A percentile compares a stretch with the other conserved stretches of the same genome.
Evolutionary conservation across 2,329 filamentous ascomycete species (phyloP).

Genomic region (Aspergillus aculeatus): DNA sequence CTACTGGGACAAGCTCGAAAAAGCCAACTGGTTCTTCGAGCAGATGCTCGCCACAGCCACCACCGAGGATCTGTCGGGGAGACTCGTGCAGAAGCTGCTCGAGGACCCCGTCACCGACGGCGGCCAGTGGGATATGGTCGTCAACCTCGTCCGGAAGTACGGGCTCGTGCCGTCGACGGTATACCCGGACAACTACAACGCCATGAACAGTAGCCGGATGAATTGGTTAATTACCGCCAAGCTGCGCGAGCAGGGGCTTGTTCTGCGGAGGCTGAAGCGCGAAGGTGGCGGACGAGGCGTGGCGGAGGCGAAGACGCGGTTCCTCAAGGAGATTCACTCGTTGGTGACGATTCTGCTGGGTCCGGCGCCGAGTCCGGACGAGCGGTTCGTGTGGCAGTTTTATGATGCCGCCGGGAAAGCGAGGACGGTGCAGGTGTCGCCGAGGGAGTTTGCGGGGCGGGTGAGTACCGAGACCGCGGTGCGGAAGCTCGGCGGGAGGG

Average conservation of each 20-base stretch:
- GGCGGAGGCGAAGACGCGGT: slow-evolving; percentile 62
- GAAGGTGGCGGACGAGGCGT: slow-evolving; percentile 36
- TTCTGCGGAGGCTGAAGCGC: slow-evolving; percentile 60
- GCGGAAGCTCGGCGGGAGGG: neutral
- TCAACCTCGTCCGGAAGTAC: slow-evolving; percentile 81
- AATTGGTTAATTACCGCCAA: slow-evolving; percentile 77
- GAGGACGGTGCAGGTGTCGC: slow-evolving; percentile 63
- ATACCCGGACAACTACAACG: slow-evolving; percentile 81
- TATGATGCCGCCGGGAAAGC: slow-evolving; percentile 67
- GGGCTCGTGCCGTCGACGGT: slow-evolving; percentile 79
- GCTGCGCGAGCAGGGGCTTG: slow-evolving; percentile 79
- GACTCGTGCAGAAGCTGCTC: slow-evolving; percentile 70
- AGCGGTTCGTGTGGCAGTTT: slow-evolving; percentile 78
- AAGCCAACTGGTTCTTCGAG: slow-evolving; percentile 85
- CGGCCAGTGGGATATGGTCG: slow-evolving; percentile 91
- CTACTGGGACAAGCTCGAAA: slow-evolving; percentile 93
- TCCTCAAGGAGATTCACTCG: slow-evolving; percentile 76
- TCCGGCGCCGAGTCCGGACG: slow-evolving; percentile 67
- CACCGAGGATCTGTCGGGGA: slow-evolving; percentile 65
- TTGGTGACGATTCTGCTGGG: slow-evolving; percentile 82
- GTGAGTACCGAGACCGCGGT: slow-evolving; percentile 54
- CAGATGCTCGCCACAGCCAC: slow-evolving; percentile 72
- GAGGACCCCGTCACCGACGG: slow-evolving; percentile 71
- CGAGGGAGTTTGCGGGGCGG: slow-evolving; percentile 63
- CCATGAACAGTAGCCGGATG: slow-evolving; percentile 67